Percentiles rank a stretch among this genome's conserved stretches.
These are phyloP conservation scores for Theileria parva DNA, from an alignment of 169 alveolate species.

Conservation along the genomic window DNA sequence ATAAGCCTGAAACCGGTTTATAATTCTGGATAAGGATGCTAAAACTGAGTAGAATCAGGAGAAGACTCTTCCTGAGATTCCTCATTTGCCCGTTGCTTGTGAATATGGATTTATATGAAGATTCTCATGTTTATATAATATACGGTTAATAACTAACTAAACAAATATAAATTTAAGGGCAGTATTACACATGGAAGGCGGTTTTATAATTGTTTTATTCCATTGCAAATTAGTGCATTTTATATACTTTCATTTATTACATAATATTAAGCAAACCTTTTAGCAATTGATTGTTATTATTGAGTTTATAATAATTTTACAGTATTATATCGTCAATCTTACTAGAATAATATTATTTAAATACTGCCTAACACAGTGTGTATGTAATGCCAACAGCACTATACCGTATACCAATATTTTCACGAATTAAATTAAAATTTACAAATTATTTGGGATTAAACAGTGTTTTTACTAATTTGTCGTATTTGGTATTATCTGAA, in stretches of 20 bases:
- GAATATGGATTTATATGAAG: background rate
- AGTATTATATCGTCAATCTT: too few relatives aligned
- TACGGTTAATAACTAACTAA: background rate
- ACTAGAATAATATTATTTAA: too few relatives aligned
- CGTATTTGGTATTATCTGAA: conserved; percentile 11
- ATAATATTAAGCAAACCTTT: background rate
- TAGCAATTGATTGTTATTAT: background rate
- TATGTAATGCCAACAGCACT: too few relatives aligned
- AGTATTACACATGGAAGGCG: background rate
- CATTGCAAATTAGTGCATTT: conserved; percentile 16
- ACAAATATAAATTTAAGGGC: background rate
- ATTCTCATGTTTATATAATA: background rate
- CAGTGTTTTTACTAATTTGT: background rate
- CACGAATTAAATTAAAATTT: too few relatives aligned
- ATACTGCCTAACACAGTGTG: too few relatives aligned
- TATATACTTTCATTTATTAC: background rate
- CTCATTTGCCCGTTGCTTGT: background rate
- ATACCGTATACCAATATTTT: too few relatives aligned
- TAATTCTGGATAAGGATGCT: conserved; percentile 11
- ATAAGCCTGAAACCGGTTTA: background rate
- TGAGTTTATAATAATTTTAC: background rate
- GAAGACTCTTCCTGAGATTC: conserved; percentile 4
- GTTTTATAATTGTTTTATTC: background rate
- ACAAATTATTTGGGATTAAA: background rate
- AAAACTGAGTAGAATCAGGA: background rate